phyloP scores from a whole-genome alignment of 1,284 basidiomycete species.

The Irpex sp. region DNA sequence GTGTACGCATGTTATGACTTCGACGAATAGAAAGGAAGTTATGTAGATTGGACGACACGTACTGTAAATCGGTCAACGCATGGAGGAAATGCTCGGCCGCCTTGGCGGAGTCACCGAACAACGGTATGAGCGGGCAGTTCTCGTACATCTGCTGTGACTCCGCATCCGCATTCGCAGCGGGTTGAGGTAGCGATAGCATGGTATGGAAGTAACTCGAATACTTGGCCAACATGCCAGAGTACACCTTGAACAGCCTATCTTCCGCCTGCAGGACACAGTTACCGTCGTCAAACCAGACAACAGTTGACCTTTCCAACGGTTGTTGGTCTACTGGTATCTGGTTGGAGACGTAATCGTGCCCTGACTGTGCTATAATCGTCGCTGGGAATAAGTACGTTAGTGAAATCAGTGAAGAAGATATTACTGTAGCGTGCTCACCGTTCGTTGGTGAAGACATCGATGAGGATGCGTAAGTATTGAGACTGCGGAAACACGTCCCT shows the following conservation, averaged over 20 bases:
- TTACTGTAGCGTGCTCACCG: neutral
- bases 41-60: neutral
- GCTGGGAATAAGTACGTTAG: neutral
- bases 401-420: neutral
- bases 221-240: constrained; percentile 5
- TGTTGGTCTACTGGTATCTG: neutral
- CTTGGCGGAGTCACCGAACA: neutral
- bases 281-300: constrained; percentile 13
- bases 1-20: neutral
- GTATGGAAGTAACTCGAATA: constrained; percentile 2
- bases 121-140: constrained; percentile 5
- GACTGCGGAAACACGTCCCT: too few relatives aligned
- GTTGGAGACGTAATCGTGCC: neutral
- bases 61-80: constrained; percentile 5
- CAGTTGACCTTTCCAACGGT: neutral
- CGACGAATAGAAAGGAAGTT: neutral
- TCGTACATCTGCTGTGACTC: constrained; percentile 5
- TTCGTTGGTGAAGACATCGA: neutral
- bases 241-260: constrained; percentile 7
- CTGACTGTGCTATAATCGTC: neutral
- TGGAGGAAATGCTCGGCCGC: constrained; percentile 3
- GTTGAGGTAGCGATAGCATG: constrained; percentile 7
- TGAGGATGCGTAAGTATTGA: neutral
- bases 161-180: neutral
- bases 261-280: constrained; percentile 10